Evolutionary conservation across 495 filamentous ascomycete genomes (phyloP).

Genomic region (Daldinia bambusicola): DNA sequence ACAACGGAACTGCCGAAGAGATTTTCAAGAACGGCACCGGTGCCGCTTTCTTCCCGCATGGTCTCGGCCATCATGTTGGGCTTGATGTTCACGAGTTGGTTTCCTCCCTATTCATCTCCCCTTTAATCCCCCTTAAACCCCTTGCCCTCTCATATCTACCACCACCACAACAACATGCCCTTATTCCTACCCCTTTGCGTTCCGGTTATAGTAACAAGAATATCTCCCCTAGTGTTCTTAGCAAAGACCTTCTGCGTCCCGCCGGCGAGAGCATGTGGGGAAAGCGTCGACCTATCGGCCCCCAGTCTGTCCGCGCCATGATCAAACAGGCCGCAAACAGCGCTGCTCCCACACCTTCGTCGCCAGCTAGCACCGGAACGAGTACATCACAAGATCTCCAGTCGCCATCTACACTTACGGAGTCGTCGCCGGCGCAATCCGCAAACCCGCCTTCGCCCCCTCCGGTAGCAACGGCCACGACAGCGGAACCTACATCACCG

Average conservation of each 20-base stretch:
- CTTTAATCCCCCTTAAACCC: constrained; percentile 26
- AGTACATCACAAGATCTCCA: constrained; percentile 6
- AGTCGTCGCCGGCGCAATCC: constrained; percentile 11
- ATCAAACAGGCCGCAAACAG: constrained; percentile 45
- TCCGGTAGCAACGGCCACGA: neutral
- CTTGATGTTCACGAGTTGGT: constrained; percentile 84
- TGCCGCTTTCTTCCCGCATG: constrained; percentile 90
- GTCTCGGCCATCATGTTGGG: constrained; percentile 87
- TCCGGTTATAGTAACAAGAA: constrained; percentile 18
- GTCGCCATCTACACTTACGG: neutral
- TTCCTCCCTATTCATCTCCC: constrained; percentile 11
- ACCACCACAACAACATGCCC: constrained; percentile 5
- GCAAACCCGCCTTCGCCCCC: neutral
- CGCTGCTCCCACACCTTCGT: constrained; percentile 11
- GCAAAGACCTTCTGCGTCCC: constrained; percentile 46
- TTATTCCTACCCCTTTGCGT: neutral
- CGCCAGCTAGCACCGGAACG: constrained; percentile 3
- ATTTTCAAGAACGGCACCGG: constrained; percentile 74
- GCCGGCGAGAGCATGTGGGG: constrained; percentile 49
- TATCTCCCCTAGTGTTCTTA: constrained; percentile 41
- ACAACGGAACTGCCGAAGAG: constrained; percentile 67
- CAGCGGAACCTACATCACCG: neutral
- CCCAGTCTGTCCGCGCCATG: constrained; percentile 47
- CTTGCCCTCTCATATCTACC: constrained; percentile 13
- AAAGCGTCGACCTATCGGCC: constrained; percentile 46